Evolutionary conservation across 352 stramenopile species (phyloP), one percentile per base, ranked within the genome.

Genomic region (Pythium scleroteichum): DNA sequence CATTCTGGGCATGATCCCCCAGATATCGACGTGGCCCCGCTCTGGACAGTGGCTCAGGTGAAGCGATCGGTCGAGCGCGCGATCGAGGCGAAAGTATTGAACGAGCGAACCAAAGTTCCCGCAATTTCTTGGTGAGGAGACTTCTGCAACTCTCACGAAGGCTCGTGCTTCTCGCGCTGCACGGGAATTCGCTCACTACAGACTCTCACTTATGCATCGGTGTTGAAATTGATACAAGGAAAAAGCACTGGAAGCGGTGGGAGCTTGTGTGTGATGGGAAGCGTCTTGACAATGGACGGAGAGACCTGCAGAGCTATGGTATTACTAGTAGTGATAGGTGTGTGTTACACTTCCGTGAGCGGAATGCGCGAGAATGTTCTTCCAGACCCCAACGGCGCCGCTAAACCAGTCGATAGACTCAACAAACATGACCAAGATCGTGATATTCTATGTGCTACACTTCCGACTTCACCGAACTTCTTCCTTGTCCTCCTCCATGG

Each of bases 401-500:
- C 13, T 8, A 44, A 13, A n/a, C 17, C 42, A 49, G 12, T 35
- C 29, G 19, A 52, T 33, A 14, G 20, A 33, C 24, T 33, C 45
- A 19, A 52, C 4, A 26, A 17, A 20, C 6, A 17, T 20, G 17
- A 44, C 27, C n/a, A 26, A 24, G 13, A 23, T 48, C 19, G 7
- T 35, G 29, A 24, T 33, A 6, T 9, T 45, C 20, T 44, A 26
- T 33, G 23, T 12, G 6, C 26, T 20, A n/a, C 3, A 13, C 32
- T 33, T n/a, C 46, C 10, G 59, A 62, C 83, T 48, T 73, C 66
- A 90, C 50, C 78, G 69, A 53, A 87, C 76, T 49, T 89, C 75
- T 41, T 91, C 81, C 53, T 83, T 88, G 67, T 94, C 86, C 26
- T 92, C 82, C 33, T 91, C 86, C 78, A 92, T 92, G 14, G 86